phyloP scores from a whole-genome alignment of 2,329 filamentous ascomycete species.

The Calonectria crousiana region DNA sequence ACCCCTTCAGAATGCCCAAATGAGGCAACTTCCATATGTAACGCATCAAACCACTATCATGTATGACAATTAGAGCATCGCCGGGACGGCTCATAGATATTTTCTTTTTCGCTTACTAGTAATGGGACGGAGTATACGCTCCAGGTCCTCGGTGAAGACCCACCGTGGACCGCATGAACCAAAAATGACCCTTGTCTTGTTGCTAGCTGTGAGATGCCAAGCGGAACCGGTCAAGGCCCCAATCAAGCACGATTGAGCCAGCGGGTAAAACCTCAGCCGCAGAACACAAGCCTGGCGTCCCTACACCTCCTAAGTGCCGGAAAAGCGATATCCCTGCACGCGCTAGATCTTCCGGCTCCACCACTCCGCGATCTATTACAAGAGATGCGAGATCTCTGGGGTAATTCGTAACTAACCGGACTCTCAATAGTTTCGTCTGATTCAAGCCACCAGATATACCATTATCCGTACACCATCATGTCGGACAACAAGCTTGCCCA shows the following conservation, averaged over 20 bases:
- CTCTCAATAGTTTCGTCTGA: neutral
- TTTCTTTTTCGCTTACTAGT: neutral
- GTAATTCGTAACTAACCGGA: neutral
- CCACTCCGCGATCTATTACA: neutral
- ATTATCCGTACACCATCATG: neutral
- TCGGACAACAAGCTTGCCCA: neutral
- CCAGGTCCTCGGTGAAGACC: neutral
- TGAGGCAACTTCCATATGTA: neutral
- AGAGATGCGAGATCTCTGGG: conserved; percentile 1
- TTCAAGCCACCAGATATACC: neutral
- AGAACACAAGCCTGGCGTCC: neutral
- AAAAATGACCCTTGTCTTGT: neutral
- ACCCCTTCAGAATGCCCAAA: conserved; percentile 52
- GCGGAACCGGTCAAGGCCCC: neutral
- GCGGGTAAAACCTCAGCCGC: conserved; percentile 16
- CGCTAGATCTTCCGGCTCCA: neutral
- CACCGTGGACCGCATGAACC: neutral
- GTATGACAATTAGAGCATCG: neutral
- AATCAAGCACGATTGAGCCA: too few species aligned
- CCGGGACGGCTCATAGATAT: neutral
- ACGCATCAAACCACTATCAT: neutral
- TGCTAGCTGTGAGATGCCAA: neutral
- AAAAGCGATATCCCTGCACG: neutral
- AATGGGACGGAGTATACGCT: neutral
- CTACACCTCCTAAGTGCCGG: neutral